phyloP scores from a whole-genome alignment of 192 early-diverging fungal genomes.

The Backusella parvicylindrica region DNA sequence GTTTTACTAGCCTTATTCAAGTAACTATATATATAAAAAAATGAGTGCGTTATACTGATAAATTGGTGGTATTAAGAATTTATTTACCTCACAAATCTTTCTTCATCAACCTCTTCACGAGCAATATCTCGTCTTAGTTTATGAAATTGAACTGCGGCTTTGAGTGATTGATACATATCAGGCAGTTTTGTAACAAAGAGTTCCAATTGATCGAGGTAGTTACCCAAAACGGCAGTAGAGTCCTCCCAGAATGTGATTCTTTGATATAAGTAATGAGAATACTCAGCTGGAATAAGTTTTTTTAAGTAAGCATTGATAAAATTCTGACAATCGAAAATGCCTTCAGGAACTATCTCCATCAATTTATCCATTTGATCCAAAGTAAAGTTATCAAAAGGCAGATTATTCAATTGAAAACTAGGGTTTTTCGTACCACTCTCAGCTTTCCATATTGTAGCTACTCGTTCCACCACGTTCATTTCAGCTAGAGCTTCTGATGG shows the following conservation, averaged over 20 bases:
- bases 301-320: conserved; percentile 10
- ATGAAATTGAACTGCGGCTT: background rate
- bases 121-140: conserved; percentile 12
- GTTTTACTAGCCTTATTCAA: background rate
- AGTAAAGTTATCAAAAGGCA: background rate
- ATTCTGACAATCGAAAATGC: background rate
- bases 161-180: background rate
- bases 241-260: conserved; percentile 6
- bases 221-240: background rate
- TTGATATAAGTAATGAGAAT: background rate
- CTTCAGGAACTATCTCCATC: conserved; percentile 1
- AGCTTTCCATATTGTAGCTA: background rate
- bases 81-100: conserved; percentile 7
- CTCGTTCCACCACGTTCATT: background rate
- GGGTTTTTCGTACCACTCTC: background rate
- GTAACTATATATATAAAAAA: background rate
- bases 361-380: conserved; percentile 11
- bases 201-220: background rate
- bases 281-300: background rate
- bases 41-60: background rate
- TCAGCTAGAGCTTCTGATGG: background rate
- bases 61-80: background rate
- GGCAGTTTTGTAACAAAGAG: conserved; percentile 1
- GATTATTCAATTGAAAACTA: background rate
- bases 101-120: conserved; percentile 3